Base-by-base conservation (phyloP, 192 early-diverging fungal species). In the Coemansia sp. region DNA sequence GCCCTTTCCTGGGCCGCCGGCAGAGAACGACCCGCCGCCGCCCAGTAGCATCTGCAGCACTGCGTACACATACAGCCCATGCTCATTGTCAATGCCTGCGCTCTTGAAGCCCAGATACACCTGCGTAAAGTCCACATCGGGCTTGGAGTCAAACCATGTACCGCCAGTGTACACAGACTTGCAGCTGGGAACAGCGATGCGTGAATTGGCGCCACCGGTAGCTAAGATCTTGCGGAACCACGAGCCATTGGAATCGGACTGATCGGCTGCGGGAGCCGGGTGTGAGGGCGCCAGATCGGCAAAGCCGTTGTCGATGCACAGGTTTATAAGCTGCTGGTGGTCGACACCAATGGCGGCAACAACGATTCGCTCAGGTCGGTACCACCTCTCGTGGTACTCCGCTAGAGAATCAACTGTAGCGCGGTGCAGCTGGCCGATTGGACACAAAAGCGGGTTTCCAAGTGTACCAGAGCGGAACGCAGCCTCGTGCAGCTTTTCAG, bases 1-100 rank as follows among this genome's bases (percentile, higher is more conserved):
- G 56, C 97, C 97, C 81, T 98, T 97, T 3, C 96, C 94, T 1
- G 97, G 97, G 8, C 97, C 97, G 61, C 97, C 97, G 0, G 97
- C 97, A 12, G 91, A 93, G 71, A 98, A 98, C 1, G 92, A 93
- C 5, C 94, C 93, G 43, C 97, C 97, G 32, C 97, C 97, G 23
- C 97, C 97, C 71, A 98, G 84, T 32, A 98, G 80, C 57, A 91
- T 85, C 58, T 95, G 90, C 38, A 98, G 78, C 14, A 90, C 92
- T 9, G 97, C 93, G 57, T 97, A 84, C 9, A 93, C 87, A 74
- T 97, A 98, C 13, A 96, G 89, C 19, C 65, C 59, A 12, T 71
- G 68, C 68, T 97, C 97, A 26, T 92, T 85, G 62, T 89, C 84
- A 57, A 93, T 88, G 20, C 88, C 86, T 1, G 92, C 80, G 18